A percentile compares a stretch with the other conserved stretches of the same genome.
Evolutionary conservation across 2,329 filamentous ascomycete genomes (phyloP).

Genomic region (Pleomassaria siparia): DNA sequence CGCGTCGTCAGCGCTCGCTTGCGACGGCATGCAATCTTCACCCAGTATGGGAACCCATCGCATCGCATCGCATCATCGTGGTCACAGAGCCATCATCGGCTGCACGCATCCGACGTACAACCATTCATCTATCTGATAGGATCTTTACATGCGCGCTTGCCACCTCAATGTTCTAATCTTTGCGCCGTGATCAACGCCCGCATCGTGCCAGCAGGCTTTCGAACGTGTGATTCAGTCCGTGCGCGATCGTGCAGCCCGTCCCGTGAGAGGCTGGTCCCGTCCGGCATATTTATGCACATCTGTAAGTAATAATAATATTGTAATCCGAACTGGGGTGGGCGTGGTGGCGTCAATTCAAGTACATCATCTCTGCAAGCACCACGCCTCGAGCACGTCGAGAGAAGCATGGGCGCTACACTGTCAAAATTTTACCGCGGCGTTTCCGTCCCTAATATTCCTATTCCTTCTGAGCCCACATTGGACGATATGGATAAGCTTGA

Average conservation of each 20-base stretch:
- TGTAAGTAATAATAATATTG: too few relatives aligned
- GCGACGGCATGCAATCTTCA: neutral
- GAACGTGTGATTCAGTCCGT: neutral
- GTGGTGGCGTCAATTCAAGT: neutral
- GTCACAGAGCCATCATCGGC: neutral
- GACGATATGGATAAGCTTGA: too few relatives aligned
- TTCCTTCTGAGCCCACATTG: too few relatives aligned
- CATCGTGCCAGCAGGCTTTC: neutral
- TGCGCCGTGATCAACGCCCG: neutral
- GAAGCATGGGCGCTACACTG: neutral
- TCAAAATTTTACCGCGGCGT: too few relatives aligned
- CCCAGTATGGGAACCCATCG: neutral
- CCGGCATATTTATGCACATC: too few relatives aligned
- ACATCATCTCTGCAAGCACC: neutral
- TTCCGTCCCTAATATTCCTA: too few relatives aligned
- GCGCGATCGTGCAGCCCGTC: neutral
- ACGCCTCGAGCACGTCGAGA: neutral
- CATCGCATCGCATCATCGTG: slow-evolving; percentile 1
- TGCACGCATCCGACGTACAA: neutral
- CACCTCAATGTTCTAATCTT: neutral
- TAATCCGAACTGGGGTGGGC: too few relatives aligned
- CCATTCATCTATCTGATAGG: slow-evolving; percentile 6
- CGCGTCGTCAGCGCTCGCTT: neutral
- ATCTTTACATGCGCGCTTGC: slow-evolving; percentile 1
- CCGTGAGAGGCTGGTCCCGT: too few relatives aligned